Base-by-base conservation (phyloP, 2,329 filamentous ascomycete genomes). In the Dothistroma septosporum region DNA sequence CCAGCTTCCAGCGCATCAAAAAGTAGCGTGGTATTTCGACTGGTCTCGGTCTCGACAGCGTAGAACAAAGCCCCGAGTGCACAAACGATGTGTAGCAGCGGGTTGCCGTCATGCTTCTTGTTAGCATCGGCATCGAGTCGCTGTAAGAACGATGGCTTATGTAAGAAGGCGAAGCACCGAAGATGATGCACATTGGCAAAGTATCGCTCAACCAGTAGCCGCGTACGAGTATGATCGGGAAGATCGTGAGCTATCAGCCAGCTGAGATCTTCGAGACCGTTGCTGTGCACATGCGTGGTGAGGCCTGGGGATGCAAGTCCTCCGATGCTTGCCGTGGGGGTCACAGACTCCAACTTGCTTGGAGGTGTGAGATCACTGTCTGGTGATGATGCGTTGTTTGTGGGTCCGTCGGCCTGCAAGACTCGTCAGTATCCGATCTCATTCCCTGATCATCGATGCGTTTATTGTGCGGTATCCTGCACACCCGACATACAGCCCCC, bases 161-260 rank as follows among this genome's bases (percentile, higher is more conserved):
- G 66, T 41, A 68, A 28, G 55, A 68, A 68, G 8, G 65, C 66
- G 41, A 67, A 68, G 49, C 66, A 68, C 24, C 65, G 52, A 24
- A 68, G 56, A 35, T 67, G 66, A 47, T 68, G 66, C 24, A 68
- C 61, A 32, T 68, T 67, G 33, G 59, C 59, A 33, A 68, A 68
- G 53, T 68, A 68, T 11, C 64, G 59, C 57, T 68, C 66, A 2
- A 67, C 65, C 41, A 68, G 53, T 14, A 66, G 41, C 11, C 65
- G 57, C 9, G 59, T 64, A n/a, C 60, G 53, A 22, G 58, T 53
- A 55, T 65, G 64, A 48, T 67, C 62, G 16, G 66, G 66, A 2
- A 68, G 57, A 22, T 64, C 47, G 2, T 50, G 54, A 6, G 54
- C 37, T 47, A 64, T 48, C 10, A 68, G 57, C 64, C 66, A 67